Evolutionary conservation across 2,329 filamentous ascomycete species (phyloP).

Genomic region (Claviceps sp.): DNA sequence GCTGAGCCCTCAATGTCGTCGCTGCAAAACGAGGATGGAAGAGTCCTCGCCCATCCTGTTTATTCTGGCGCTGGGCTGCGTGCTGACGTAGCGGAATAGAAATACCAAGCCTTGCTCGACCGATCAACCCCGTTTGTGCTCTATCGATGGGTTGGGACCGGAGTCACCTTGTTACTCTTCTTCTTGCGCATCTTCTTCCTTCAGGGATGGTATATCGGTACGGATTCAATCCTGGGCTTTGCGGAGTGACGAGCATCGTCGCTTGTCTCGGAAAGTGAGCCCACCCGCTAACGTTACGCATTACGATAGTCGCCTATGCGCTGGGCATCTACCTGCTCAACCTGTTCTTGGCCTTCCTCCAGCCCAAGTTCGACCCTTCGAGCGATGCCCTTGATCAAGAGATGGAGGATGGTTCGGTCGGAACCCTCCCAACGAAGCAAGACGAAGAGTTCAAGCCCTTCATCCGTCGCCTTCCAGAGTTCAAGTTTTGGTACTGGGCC

Average conservation of each 20-base stretch:
- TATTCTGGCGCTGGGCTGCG: background rate
- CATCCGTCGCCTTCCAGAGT: constrained; percentile 88
- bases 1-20: constrained; percentile 9
- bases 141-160: constrained; percentile 88
- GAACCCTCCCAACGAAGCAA: constrained; percentile 78
- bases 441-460: constrained; percentile 98
- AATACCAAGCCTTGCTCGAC: constrained; percentile 90
- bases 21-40: background rate
- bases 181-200: constrained; percentile 79
- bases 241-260: background rate
- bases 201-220: constrained; percentile 98
- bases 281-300: background rate
- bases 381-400: constrained; percentile 84
- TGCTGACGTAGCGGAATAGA: constrained; percentile 32
- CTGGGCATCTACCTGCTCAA: constrained; percentile 98
- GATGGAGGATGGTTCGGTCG: constrained; percentile 81
- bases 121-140: constrained; percentile 79
- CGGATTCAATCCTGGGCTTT: constrained; percentile 10
- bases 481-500: constrained; percentile 99
- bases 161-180: constrained; percentile 61
- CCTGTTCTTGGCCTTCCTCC: constrained; percentile 95
- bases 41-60: background rate
- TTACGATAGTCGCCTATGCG: constrained; percentile 73
- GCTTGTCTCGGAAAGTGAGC: background rate
- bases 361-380: constrained; percentile 96